These are phyloP conservation scores for Aspergillus puulaauensis DNA, from an alignment of 2,329 filamentous ascomycete species.

Conservation along the genomic window DNA sequence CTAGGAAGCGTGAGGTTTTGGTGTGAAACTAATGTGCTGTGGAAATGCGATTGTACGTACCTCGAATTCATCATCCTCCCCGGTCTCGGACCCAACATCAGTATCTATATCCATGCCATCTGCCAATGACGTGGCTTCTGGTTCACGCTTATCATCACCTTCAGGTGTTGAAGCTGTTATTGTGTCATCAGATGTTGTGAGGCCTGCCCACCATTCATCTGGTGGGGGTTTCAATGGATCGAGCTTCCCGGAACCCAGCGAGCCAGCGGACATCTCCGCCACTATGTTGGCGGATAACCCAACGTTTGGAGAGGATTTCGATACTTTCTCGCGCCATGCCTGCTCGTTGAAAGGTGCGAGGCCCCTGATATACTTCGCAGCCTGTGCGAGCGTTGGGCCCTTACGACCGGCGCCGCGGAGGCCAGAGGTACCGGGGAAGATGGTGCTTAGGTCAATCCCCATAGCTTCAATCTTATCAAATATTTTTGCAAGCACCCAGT, in stretches of 20 bases:
- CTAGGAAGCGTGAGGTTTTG: slow-evolving; percentile 20
- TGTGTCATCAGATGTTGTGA: slow-evolving; percentile 15
- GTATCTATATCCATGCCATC: slow-evolving; percentile 16
- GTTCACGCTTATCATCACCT: background rate
- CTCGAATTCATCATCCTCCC: slow-evolving; percentile 40
- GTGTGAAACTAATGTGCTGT: background rate
- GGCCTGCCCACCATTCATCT: slow-evolving; percentile 36
- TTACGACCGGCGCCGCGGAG: slow-evolving; percentile 44
- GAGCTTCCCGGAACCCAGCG: slow-evolving; percentile 2
- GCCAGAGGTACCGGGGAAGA: slow-evolving; percentile 57
- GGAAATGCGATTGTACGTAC: slow-evolving; percentile 22
- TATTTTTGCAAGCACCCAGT: slow-evolving; percentile 58
- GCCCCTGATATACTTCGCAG: slow-evolving; percentile 56
- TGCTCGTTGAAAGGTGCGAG: slow-evolving; percentile 54
- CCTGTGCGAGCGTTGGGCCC: slow-evolving; percentile 48
- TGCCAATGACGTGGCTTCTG: background rate
- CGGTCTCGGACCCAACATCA: slow-evolving; percentile 26
- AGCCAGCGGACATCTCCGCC: slow-evolving; percentile 20
- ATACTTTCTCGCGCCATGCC: slow-evolving; percentile 42
- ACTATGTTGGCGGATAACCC: slow-evolving; percentile 27
- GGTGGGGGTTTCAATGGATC: slow-evolving; percentile 18
- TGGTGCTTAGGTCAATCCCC: slow-evolving; percentile 54
- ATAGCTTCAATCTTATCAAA: slow-evolving; percentile 59
- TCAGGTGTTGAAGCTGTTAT: slow-evolving; percentile 1
- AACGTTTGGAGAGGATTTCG: slow-evolving; percentile 16